Percentiles rank a stretch among this genome's conserved stretches.
These are phyloP conservation scores for Dendryphion nanum DNA, from an alignment of 2,329 filamentous ascomycete genomes.

Conservation along the genomic window DNA sequence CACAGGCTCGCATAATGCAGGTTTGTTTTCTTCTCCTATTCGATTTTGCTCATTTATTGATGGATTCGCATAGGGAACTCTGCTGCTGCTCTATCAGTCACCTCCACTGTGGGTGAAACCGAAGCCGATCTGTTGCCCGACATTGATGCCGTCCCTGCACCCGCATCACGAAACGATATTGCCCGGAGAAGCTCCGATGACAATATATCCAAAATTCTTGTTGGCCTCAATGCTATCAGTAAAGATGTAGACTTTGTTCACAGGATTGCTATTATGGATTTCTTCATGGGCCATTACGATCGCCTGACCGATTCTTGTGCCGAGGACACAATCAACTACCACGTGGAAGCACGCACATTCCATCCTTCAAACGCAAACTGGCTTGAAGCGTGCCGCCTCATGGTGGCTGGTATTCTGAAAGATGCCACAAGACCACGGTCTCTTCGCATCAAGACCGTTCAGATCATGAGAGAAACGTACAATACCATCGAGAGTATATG, in stretches of 20 bases:
- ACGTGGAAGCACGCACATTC: slow-evolving; percentile 67
- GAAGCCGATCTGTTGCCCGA: slow-evolving; percentile 17
- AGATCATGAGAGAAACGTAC: slow-evolving; percentile 55
- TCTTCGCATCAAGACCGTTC: slow-evolving; percentile 63
- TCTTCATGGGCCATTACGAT: slow-evolving; percentile 62
- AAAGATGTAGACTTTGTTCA: slow-evolving; percentile 56
- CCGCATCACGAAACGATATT: slow-evolving; percentile 6
- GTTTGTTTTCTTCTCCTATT: slow-evolving; percentile 5
- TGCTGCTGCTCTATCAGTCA: slow-evolving; percentile 3
- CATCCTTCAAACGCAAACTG: slow-evolving; percentile 69
- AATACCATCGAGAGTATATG: slow-evolving; percentile 55
- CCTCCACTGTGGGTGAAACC: slow-evolving; percentile 10
- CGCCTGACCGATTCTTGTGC: slow-evolving; percentile 65
- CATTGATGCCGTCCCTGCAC: slow-evolving; percentile 5
- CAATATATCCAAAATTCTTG: slow-evolving; percentile 25
- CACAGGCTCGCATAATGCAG: slow-evolving; percentile 10
- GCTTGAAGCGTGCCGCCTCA: slow-evolving; percentile 61
- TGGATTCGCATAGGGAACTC: not conserved
- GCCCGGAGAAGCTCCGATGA: slow-evolving; percentile 19
- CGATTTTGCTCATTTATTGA: not conserved
- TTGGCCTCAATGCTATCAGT: slow-evolving; percentile 28
- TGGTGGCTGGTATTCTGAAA: slow-evolving; percentile 64
- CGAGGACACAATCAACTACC: slow-evolving; percentile 64
- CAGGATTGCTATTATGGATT: slow-evolving; percentile 63
- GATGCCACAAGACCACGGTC: slow-evolving; percentile 60